phyloP scores from a whole-genome alignment of 495 filamentous ascomycete genomes.

The Neohortaea acidophila region DNA sequence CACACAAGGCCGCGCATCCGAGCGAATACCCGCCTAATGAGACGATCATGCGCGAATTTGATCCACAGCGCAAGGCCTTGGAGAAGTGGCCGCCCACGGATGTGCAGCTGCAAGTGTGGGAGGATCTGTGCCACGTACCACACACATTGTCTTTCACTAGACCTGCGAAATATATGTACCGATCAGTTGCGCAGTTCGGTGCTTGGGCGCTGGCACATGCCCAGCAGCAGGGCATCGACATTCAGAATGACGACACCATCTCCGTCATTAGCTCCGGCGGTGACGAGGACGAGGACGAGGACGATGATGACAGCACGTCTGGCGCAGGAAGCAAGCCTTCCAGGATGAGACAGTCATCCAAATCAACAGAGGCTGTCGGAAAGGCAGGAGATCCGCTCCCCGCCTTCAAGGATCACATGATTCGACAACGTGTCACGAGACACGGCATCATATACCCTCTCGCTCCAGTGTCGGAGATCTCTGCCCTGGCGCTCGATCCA shows the following conservation, averaged over 20 bases:
- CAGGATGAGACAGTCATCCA: too few relatives aligned
- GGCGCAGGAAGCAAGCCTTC: too few relatives aligned
- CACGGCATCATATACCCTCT: constrained; percentile 57
- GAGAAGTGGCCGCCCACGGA: constrained; percentile 62
- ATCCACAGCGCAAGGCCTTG: constrained; percentile 36
- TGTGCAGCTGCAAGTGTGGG: constrained; percentile 94
- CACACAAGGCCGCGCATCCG: constrained; percentile 83
- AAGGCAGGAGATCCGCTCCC: constrained; percentile 72
- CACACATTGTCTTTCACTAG: constrained; percentile 80
- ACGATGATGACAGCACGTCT: constrained; percentile 10
- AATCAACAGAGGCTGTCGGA: constrained; percentile 38
- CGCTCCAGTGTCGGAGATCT: constrained; percentile 42
- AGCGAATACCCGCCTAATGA: constrained; percentile 54
- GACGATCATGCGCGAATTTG: constrained; percentile 46
- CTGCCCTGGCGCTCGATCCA: constrained; percentile 43
- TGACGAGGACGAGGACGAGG: constrained; percentile 28
- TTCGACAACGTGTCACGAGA: constrained; percentile 69
- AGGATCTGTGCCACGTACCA: constrained; percentile 81
- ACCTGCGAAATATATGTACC: constrained; percentile 92
- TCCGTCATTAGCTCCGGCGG: constrained; percentile 49
- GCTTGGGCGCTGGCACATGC: constrained; percentile 78
- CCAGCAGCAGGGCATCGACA: constrained; percentile 62
- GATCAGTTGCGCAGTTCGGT: constrained; percentile 78
- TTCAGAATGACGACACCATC: constrained; percentile 59
- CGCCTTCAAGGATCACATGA: constrained; percentile 68